phyloP scores from a whole-genome alignment of 1,284 basidiomycete genomes.

The Trametes polyzona region DNA sequence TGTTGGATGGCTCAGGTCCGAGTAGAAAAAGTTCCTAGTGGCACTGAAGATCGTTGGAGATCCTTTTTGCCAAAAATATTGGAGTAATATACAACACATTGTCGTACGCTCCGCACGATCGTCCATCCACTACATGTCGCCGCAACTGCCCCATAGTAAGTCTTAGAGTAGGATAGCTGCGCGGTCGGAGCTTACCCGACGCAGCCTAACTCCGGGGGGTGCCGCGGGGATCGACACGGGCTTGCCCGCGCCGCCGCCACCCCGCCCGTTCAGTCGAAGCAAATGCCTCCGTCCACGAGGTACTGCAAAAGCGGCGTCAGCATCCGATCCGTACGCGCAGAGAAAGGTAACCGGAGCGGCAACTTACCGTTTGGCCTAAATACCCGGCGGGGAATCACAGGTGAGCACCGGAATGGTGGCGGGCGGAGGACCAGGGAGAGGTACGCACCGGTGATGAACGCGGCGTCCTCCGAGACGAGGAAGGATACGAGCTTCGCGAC shows the following conservation, averaged over 20 bases:
- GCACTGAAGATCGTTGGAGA: too few relatives aligned
- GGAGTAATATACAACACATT: too few relatives aligned
- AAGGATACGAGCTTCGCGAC: conserved; percentile 43
- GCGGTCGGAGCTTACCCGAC: neutral
- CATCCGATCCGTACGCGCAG: neutral
- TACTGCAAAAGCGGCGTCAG: conserved; percentile 6
- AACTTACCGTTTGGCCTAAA: conserved; percentile 17
- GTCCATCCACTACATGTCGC: neutral
- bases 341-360: neutral
- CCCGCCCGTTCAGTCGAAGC: conserved; percentile 9
- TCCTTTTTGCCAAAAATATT: too few relatives aligned
- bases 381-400: neutral
- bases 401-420: neutral
- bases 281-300: conserved; percentile 19
- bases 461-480: conserved; percentile 38
- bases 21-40: too few relatives aligned
- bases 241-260: neutral
- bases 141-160: neutral
- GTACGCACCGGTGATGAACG: conserved; percentile 40
- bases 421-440: neutral
- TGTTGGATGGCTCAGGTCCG: too few relatives aligned
- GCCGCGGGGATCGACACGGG: neutral
- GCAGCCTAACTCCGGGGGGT: neutral
- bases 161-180: neutral
- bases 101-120: too few relatives aligned